Evolutionary conservation across 169 alveolate species (phyloP).

Genomic region (Eimeria zaria): DNA sequence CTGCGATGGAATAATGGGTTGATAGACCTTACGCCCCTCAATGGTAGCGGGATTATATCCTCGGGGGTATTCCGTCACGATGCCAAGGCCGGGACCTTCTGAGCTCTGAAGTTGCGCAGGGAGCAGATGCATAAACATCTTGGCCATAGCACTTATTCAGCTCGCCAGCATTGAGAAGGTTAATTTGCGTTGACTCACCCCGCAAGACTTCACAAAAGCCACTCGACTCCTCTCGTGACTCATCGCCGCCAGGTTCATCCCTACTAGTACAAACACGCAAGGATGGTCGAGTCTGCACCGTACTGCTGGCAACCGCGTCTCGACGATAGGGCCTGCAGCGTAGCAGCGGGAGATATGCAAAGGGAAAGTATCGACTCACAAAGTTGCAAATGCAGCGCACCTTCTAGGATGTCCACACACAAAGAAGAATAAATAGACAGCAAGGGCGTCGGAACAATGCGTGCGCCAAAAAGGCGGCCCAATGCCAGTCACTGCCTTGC

Average conservation of each 20-base stretch:
- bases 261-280: slow-evolving; percentile 46
- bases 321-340: slow-evolving; percentile 31
- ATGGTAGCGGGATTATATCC: not conserved
- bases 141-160: not conserved
- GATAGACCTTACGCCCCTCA: not conserved
- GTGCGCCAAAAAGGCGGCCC: not conserved
- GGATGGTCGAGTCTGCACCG: slow-evolving; percentile 24
- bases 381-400: not conserved
- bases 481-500: not conserved
- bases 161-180: not conserved
- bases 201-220: slow-evolving; percentile 71
- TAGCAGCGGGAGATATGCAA: not conserved
- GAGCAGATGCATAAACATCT: not conserved
- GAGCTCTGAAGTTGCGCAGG: slow-evolving; percentile 53
- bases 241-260: slow-evolving; percentile 66
- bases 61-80: slow-evolving; percentile 47
- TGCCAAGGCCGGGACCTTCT: slow-evolving; percentile 65
- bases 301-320: not conserved
- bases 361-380: not conserved
- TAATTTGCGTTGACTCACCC: slow-evolving; percentile 38
- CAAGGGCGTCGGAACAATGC: not conserved
- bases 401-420: not conserved
- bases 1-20: not conserved
- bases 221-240: slow-evolving; percentile 42
- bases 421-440: not conserved